These are phyloP conservation scores for Parathielavia appendiculata DNA, from an alignment of 495 filamentous ascomycete species.

Conservation along the genomic window DNA sequence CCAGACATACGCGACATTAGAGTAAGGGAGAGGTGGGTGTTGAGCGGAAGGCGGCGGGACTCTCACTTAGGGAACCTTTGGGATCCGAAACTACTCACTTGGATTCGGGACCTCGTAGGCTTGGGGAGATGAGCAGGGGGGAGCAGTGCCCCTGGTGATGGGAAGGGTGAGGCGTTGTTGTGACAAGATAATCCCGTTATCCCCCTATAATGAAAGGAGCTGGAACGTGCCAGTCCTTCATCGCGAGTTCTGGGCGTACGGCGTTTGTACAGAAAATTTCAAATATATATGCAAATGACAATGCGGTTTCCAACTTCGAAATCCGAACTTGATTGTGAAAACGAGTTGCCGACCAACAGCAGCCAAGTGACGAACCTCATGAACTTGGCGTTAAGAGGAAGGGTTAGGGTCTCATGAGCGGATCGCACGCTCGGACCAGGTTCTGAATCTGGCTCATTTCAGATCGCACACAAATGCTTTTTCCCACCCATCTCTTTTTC, in stretches of 20 bases:
- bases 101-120: neutral
- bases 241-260: slow-evolving; percentile 1
- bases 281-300: slow-evolving; percentile 4
- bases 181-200: slow-evolving; percentile 1
- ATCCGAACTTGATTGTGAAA: neutral
- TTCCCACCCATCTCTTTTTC: neutral
- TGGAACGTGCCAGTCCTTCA: neutral
- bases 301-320: neutral
- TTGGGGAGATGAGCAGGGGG: neutral
- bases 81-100: neutral
- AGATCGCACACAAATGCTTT: slow-evolving; percentile 16
- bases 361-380: too few relatives aligned
- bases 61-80: neutral
- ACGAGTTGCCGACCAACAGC: neutral
- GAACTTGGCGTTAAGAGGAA: neutral
- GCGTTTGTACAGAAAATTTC: slow-evolving; percentile 10
- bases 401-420: neutral
- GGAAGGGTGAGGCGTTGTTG: neutral
- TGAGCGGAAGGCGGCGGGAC: slow-evolving; percentile 3
- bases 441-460: slow-evolving; percentile 2
- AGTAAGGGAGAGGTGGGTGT: neutral
- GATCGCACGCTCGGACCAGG: slow-evolving; percentile 11
- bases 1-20: neutral
- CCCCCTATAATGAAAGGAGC: slow-evolving; percentile 16
- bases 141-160: neutral